Conservation (phyloP, 2,329 filamentous ascomycete genomes). For the Fusarium newnesense region DNA sequence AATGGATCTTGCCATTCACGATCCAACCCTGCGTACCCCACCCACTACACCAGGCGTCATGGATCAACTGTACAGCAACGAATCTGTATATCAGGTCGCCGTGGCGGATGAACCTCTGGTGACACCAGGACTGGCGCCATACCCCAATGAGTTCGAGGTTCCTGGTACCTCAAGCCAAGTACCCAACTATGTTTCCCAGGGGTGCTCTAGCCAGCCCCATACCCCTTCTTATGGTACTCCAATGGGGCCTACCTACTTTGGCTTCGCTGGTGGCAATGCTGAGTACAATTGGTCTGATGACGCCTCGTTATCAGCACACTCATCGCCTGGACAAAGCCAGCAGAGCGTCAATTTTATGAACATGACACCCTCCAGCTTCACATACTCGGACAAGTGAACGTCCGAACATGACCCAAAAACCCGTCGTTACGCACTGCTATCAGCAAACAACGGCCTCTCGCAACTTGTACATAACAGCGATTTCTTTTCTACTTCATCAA, state of each 20-base stretch:
- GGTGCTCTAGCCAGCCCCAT: constrained; percentile 56
- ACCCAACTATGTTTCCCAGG: constrained; percentile 57
- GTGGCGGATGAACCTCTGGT: constrained; percentile 60
- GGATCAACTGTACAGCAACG: constrained; percentile 53
- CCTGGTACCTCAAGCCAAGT: constrained; percentile 52
- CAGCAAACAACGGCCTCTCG: constrained; percentile 5
- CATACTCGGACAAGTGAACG: constrained; percentile 35
- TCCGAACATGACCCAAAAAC: not conserved
- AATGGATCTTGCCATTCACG: constrained; percentile 48
- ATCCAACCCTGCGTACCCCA: constrained; percentile 62
- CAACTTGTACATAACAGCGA: constrained; percentile 32
- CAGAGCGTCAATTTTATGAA: constrained; percentile 50
- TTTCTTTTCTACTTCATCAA: constrained; percentile 1
- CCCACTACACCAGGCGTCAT: constrained; percentile 63
- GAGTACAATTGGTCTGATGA: constrained; percentile 65
- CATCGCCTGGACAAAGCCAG: constrained; percentile 48
- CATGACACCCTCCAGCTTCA: constrained; percentile 48
- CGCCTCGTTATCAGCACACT: constrained; percentile 50
- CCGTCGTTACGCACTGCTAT: not conserved
- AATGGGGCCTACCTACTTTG: constrained; percentile 56
- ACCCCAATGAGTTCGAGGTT: constrained; percentile 60
- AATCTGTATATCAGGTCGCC: constrained; percentile 52
- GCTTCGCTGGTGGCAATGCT: constrained; percentile 51
- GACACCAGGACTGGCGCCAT: constrained; percentile 58
- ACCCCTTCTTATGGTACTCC: constrained; percentile 59